phyloP scores from a whole-genome alignment of 2,329 filamentous ascomycete genomes.

The Fusarium udum region DNA sequence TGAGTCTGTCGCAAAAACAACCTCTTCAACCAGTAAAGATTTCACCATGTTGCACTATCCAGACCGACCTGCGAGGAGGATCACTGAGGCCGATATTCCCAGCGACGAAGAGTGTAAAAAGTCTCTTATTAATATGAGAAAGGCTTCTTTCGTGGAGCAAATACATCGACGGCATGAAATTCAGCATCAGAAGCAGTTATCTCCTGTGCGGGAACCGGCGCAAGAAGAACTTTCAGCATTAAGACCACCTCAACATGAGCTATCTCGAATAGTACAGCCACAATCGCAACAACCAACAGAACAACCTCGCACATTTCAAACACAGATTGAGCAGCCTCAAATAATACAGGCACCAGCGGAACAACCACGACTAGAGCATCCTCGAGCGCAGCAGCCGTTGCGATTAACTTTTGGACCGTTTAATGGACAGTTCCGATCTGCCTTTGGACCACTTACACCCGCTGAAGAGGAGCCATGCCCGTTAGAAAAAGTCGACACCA shows the following conservation, averaged over 20 bases:
- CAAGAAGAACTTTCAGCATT: neutral
- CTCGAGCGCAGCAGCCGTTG: constrained; percentile 20
- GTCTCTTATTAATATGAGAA: constrained; percentile 27
- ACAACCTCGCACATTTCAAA: neutral
- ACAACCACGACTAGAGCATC: neutral
- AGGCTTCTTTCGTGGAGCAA: constrained; percentile 27
- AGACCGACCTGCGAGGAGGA: constrained; percentile 33
- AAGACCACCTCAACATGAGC: neutral
- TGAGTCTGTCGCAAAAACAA: constrained; percentile 24
- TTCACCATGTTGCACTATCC: constrained; percentile 39
- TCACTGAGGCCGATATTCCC: constrained; percentile 36
- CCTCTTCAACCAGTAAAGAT: constrained; percentile 3
- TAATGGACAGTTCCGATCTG: constrained; percentile 12
- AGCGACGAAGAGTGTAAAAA: constrained; percentile 37
- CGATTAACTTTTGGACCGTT: constrained; percentile 25
- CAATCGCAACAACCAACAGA: neutral
- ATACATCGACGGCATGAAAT: constrained; percentile 14
- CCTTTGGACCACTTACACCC: constrained; percentile 27
- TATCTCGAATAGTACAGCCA: neutral
- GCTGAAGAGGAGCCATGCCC: constrained; percentile 25
- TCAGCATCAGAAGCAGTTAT: constrained; percentile 10
- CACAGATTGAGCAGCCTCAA: neutral
- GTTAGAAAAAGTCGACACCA: neutral
- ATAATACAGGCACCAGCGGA: neutral
- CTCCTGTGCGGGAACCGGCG: constrained; percentile 6